Conservation (phyloP, 306 rosid species). For the Castanea sativa region DNA sequence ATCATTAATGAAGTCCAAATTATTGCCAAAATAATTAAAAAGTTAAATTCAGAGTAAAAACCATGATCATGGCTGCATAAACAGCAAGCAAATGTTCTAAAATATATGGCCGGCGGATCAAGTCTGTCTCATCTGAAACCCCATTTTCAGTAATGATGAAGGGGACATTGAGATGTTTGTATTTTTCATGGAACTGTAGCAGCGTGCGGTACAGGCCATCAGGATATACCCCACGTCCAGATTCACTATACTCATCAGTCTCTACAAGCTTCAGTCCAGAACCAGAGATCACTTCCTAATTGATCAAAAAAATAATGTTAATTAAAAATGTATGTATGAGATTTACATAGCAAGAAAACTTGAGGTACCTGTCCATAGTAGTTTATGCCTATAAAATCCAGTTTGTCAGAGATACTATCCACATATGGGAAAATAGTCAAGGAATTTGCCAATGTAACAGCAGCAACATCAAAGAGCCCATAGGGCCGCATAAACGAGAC, state of each 20-base stretch:
- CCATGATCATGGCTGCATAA: constrained; percentile 79
- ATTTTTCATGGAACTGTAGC: constrained; percentile 90
- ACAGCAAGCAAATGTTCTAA: constrained; percentile 85
- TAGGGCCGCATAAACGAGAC: constrained; percentile 94
- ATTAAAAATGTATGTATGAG: constrained; percentile 14
- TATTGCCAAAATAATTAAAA: constrained; percentile 5
- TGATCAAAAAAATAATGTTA: constrained; percentile 26
- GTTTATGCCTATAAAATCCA: constrained; percentile 90
- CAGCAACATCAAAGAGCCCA: constrained; percentile 85
- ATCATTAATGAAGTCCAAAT: constrained; percentile 9
- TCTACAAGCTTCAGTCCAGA: constrained; percentile 84
- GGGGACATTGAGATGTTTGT: constrained; percentile 79
- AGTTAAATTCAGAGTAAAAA: constrained; percentile 30
- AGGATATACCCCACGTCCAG: constrained; percentile 98
- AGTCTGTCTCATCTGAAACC: constrained; percentile 82
- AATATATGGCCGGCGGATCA: constrained; percentile 86
- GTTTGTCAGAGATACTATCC: constrained; percentile 74
- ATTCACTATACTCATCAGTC: constrained; percentile 93
- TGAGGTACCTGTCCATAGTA: constrained; percentile 88
- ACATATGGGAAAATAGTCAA: constrained; percentile 72
- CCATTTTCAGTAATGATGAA: constrained; percentile 89
- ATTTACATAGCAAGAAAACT: constrained; percentile 16
- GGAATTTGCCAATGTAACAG: constrained; percentile 76
- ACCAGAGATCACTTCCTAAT: constrained; percentile 78
- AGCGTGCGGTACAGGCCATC: constrained; percentile 92